Evolutionary conservation across 108 stramenopile genomes (phyloP).

Genomic region (Mediolabrus comicus): DNA sequence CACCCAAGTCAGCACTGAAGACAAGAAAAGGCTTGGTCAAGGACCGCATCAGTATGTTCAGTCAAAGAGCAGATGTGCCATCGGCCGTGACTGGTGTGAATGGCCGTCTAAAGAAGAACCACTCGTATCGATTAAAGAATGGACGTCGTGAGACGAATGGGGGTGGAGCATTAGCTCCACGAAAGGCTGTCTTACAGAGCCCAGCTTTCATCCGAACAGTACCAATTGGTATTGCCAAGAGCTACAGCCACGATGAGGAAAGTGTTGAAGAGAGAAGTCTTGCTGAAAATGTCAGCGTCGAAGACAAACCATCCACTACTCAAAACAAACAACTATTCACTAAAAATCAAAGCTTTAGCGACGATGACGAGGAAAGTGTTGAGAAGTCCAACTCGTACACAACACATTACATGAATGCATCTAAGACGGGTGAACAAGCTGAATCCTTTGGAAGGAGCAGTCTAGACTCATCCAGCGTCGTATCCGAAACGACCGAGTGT

Average conservation of each 20-base stretch:
- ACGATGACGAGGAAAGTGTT: background rate
- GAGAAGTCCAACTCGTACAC: conserved; percentile 7
- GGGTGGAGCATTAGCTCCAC: conserved; percentile 27
- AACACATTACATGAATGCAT: conserved; percentile 4
- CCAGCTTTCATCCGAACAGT: conserved; percentile 35
- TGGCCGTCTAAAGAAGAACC: conserved; percentile 36
- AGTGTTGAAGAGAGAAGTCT: background rate
- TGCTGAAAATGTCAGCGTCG: background rate
- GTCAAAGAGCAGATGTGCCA: conserved; percentile 17
- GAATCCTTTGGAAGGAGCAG: background rate
- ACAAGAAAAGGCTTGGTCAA: conserved; percentile 38
- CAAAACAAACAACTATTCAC: background rate
- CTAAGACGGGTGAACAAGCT: background rate
- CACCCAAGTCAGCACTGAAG: conserved; percentile 43
- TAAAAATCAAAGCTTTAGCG: background rate
- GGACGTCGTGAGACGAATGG: conserved; percentile 31
- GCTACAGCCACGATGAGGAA: conserved; percentile 31
- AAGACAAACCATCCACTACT: too few species aligned
- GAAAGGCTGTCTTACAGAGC: conserved; percentile 28
- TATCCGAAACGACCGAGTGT: conserved; percentile 37
- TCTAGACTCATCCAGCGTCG: conserved; percentile 12
- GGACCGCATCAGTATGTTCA: conserved; percentile 32
- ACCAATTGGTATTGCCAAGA: conserved; percentile 39
- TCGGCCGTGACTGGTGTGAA: conserved; percentile 25
- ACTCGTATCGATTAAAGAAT: conserved; percentile 34